phyloP scores from a whole-genome alignment of 805 yeast species.

The Torulaspora microellipsoides region DNA sequence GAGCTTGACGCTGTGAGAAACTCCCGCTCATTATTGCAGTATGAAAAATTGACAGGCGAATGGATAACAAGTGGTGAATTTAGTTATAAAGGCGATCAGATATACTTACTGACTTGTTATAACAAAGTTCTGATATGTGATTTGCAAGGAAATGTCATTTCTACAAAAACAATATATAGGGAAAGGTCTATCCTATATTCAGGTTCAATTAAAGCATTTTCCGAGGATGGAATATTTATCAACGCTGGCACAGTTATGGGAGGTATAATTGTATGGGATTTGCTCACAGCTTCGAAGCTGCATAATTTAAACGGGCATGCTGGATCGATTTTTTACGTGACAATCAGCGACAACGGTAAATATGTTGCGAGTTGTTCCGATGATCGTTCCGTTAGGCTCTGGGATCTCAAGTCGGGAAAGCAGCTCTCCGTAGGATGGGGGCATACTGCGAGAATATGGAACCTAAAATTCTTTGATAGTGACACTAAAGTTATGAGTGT shows the following conservation, averaged over 20 bases:
- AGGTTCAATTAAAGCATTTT: slow-evolving; percentile 59
- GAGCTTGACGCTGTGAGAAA: slow-evolving; percentile 31
- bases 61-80: slow-evolving; percentile 73
- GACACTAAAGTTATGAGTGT: slow-evolving; percentile 50
- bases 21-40: slow-evolving; percentile 12
- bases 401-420: slow-evolving; percentile 56
- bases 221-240: slow-evolving; percentile 43
- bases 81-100: slow-evolving; percentile 33
- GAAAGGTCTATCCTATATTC: slow-evolving; percentile 86
- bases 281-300: slow-evolving; percentile 40
- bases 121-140: slow-evolving; percentile 45
- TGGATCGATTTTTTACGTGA: slow-evolving; percentile 86
- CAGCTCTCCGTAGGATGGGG: slow-evolving; percentile 88
- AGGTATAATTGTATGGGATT: slow-evolving; percentile 78
- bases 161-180: slow-evolving; percentile 41
- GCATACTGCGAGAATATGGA: slow-evolving; percentile 93
- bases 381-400: slow-evolving; percentile 80
- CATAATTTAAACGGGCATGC: slow-evolving; percentile 70
- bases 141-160: slow-evolving; percentile 22
- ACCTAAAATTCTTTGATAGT: slow-evolving; percentile 50
- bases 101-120: slow-evolving; percentile 72
- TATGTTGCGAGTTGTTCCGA: slow-evolving; percentile 82
- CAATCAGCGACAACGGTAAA: slow-evolving; percentile 50
- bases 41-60: slow-evolving; percentile 60
- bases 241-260: slow-evolving; percentile 94